Evolutionary conservation across 1,284 basidiomycete genomes (phyloP), one percentile per base, ranked within the genome.

Genomic region (Cutaneotrichosporon dermatis): DNA sequence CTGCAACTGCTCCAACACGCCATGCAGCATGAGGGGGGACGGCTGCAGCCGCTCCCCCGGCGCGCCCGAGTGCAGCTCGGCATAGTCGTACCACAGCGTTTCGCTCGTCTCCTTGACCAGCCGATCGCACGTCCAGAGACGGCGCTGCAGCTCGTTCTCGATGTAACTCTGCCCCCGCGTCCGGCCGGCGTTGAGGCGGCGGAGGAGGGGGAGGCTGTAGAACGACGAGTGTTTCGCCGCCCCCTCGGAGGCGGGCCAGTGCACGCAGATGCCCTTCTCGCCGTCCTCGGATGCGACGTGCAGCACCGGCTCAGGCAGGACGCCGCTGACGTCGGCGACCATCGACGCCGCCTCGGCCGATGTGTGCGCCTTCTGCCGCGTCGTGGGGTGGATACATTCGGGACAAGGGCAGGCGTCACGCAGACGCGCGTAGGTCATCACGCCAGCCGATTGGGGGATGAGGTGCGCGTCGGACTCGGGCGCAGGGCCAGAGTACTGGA

Each of bases 361-460:
- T 4, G 78, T 89, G 71, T 87, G 86, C 1, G 91, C 80, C 64
- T 89, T 90, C 76, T 93, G 90, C 11, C 78, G 79, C 0, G 87
- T 90, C 15, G 83, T 82, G 0, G 86, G 84, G 69, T 92, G 87
- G 4, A 91, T 79, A 60, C 86, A 89, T 6, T 78, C 68, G 0
- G 76, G 68, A 62, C 84, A 84, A 43, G 79, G 79, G 65, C 85
- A 87, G 0, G 82, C 78, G 66, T 87, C 86, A 25, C 85, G 80
- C 5, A 88, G 80, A 75, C 81, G 79, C 61, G 78, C 68, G 57
- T 70, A 80, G 6, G 69, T 62, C 54, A 73, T 68, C 8, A 16
- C 25, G 8, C 53, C 48, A 1, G 33, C 35, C 1, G 46, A 9
- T 4, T 12, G 10, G 33, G 33, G 33, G 16, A 42, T 13, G 7